Evolutionary conservation across 2,329 filamentous ascomycete genomes (phyloP).

Genomic region (Apiospora pterosperma): DNA sequence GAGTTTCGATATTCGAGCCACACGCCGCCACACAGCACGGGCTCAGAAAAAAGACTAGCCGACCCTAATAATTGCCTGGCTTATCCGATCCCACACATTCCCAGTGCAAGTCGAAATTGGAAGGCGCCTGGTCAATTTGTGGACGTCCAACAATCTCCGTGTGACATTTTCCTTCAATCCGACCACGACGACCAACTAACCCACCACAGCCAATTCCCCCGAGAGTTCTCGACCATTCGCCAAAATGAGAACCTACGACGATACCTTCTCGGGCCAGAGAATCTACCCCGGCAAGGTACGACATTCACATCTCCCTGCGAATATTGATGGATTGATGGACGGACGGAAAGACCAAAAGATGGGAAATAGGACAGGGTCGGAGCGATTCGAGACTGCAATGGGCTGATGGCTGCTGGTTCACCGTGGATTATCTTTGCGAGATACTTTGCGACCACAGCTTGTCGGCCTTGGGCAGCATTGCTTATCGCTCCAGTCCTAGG

Average conservation of each 20-base stretch:
- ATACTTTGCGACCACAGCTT: background rate
- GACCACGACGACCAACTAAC: conserved; percentile 20
- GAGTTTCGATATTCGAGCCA: background rate
- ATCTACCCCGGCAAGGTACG: conserved; percentile 68
- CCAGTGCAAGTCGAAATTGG: conserved; percentile 1
- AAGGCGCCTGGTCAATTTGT: background rate
- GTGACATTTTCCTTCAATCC: conserved; percentile 2
- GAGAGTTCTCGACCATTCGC: conserved; percentile 33
- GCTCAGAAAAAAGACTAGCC: background rate
- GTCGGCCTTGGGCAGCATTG: background rate
- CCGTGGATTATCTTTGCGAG: background rate
- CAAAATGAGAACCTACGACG: conserved; percentile 67
- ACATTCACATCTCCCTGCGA: conserved; percentile 2
- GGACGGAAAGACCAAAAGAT: background rate
- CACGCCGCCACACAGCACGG: background rate
- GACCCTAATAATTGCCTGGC: background rate
- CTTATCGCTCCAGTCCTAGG: background rate
- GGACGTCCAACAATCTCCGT: background rate
- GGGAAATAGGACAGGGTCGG: background rate
- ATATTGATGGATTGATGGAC: background rate
- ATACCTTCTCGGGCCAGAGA: conserved; percentile 63
- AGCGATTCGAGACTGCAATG: background rate
- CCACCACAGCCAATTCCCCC: conserved; percentile 14
- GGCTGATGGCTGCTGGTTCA: background rate
- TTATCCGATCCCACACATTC: conserved; percentile 2